These are phyloP conservation scores for Neurospora cerealis DNA, from an alignment of 495 filamentous ascomycete genomes.

Conservation along the genomic window DNA sequence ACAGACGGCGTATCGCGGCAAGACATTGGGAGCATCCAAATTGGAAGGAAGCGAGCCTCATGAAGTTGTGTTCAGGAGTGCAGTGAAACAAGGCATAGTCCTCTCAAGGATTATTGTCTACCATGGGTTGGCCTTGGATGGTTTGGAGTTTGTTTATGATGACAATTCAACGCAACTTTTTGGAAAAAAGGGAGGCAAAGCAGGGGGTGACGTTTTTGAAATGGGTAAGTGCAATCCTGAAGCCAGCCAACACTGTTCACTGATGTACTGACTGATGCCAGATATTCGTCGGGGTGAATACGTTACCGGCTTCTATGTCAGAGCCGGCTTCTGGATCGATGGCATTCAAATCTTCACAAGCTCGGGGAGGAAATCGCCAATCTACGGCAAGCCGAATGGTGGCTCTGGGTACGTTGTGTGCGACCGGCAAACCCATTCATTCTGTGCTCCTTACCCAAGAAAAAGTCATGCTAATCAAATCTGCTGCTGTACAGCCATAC, in stretches of 20 bases:
- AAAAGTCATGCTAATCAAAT: background rate
- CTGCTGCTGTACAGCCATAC: slow-evolving; percentile 52
- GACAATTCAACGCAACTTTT: slow-evolving; percentile 81
- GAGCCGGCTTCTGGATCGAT: slow-evolving; percentile 79
- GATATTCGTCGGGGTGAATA: slow-evolving; percentile 82
- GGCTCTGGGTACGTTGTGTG: slow-evolving; percentile 59
- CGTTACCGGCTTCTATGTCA: slow-evolving; percentile 75
- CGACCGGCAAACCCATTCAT: background rate
- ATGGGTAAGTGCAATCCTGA: slow-evolving; percentile 45
- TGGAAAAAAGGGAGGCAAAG: slow-evolving; percentile 69
- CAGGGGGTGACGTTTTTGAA: slow-evolving; percentile 65
- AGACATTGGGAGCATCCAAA: slow-evolving; percentile 62
- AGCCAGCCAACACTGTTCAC: background rate
- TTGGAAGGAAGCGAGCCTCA: slow-evolving; percentile 62
- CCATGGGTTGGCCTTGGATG: slow-evolving; percentile 69
- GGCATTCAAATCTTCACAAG: slow-evolving; percentile 87
- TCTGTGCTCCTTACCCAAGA: background rate
- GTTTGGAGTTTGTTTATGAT: slow-evolving; percentile 88
- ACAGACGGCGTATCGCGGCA: slow-evolving; percentile 65
- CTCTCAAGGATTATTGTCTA: slow-evolving; percentile 68
- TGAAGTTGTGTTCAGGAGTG: slow-evolving; percentile 65
- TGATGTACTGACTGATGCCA: slow-evolving; percentile 17
- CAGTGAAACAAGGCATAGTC: slow-evolving; percentile 59
- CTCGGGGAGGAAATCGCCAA: slow-evolving; percentile 68
- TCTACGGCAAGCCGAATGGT: slow-evolving; percentile 75